These are phyloP conservation scores for Calocera cornea DNA, from an alignment of 768 basidiomycete species.

Conservation along the genomic window DNA sequence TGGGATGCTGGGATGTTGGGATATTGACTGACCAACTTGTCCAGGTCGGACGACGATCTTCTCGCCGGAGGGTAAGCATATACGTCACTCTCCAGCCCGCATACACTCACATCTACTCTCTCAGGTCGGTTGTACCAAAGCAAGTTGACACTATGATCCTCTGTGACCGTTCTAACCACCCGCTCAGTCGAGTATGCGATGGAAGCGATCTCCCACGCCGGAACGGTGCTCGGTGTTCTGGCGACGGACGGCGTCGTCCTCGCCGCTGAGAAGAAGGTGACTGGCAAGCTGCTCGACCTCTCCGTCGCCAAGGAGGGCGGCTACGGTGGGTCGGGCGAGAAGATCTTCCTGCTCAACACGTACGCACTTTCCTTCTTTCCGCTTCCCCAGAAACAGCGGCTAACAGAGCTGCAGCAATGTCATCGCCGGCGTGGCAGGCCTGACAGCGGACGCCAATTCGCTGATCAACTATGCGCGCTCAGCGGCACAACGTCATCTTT, in stretches of 20 bases:
- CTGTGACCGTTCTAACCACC: conserved; percentile 4
- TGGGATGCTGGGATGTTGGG: conserved; percentile 6
- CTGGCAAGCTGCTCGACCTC: conserved; percentile 90
- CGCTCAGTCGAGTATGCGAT: conserved; percentile 92
- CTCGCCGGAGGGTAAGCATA: conserved; percentile 78
- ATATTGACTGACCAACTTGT: conserved; percentile 20
- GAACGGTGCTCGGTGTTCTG: conserved; percentile 83
- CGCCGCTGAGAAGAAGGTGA: conserved; percentile 95
- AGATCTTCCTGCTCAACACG: conserved; percentile 87
- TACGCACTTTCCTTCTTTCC: conserved; percentile 16
- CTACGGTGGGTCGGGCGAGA: conserved; percentile 93
- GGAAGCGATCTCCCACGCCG: conserved; percentile 96
- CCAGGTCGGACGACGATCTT: conserved; percentile 93
- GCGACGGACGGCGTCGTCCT: conserved; percentile 84
- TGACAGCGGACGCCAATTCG: conserved; percentile 95
- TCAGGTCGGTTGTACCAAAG: conserved; percentile 95
- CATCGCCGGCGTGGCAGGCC: conserved; percentile 85
- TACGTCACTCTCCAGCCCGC: not conserved
- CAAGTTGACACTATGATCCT: conserved; percentile 28
- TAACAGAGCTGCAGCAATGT: conserved; percentile 53
- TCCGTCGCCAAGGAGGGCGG: conserved; percentile 73
- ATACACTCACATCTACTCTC: conserved; percentile 8
- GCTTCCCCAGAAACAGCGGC: not conserved
- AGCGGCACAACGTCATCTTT: conserved; percentile 77
- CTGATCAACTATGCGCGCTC: conserved; percentile 87